Conservation (phyloP, 805 yeast species). For the Tetrapisispora fleetii region DNA sequence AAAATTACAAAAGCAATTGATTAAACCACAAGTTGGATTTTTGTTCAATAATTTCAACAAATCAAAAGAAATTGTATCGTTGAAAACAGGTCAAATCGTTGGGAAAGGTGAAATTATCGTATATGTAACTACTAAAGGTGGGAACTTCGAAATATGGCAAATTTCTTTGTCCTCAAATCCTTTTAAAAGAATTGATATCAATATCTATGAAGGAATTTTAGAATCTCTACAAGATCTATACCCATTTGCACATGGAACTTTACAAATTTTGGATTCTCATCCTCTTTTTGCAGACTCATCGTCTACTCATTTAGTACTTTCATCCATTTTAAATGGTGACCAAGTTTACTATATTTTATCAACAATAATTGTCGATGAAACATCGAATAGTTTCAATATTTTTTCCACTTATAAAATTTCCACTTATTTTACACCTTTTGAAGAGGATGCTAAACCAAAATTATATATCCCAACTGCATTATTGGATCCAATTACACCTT, state of each 20-base stretch:
- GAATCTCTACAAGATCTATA: conserved; percentile 38
- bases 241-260: conserved; percentile 41
- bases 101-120: conserved; percentile 42
- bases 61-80: conserved; percentile 41
- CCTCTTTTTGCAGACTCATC: conserved; percentile 33
- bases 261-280: conserved; percentile 55
- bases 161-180: conserved; percentile 38
- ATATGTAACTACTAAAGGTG: conserved; percentile 34
- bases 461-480: conserved; percentile 50
- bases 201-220: conserved; percentile 30
- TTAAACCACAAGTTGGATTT: conserved; percentile 30
- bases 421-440: conserved; percentile 30
- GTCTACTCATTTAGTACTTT: conserved; percentile 39
- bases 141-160: conserved; percentile 41
- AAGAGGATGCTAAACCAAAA: conserved; percentile 32
- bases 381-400: conserved; percentile 41
- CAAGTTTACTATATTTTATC: conserved; percentile 37
- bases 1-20: conserved; percentile 18
- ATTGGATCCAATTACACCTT: conserved; percentile 6
- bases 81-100: conserved; percentile 43
- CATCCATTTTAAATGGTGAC: conserved; percentile 33
- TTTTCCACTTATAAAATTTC: conserved; percentile 60
- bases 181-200: conserved; percentile 30
- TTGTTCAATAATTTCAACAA: conserved; percentile 21
- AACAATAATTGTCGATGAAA: conserved; percentile 39